Percentiles rank a stretch among this genome's conserved stretches.
These are phyloP conservation scores for Penicilliopsis zonata DNA, from an alignment of 495 filamentous ascomycete genomes.

Conservation along the genomic window DNA sequence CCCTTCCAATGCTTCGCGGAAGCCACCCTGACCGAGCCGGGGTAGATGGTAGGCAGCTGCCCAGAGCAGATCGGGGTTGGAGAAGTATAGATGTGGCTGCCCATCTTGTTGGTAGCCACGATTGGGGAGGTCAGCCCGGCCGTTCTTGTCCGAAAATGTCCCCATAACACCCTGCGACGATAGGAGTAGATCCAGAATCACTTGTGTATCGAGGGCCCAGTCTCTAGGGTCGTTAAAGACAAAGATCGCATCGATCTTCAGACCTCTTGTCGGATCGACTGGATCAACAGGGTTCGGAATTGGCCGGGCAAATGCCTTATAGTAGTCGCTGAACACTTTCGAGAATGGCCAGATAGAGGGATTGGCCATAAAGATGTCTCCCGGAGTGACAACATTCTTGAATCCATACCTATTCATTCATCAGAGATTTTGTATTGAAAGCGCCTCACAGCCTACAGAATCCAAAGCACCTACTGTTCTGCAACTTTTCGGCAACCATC, in stretches of 20 bases:
- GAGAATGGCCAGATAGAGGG: constrained; percentile 75
- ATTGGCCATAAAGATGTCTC: constrained; percentile 64
- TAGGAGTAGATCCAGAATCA: constrained; percentile 71
- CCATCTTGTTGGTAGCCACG: constrained; percentile 63
- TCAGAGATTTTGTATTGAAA: neutral
- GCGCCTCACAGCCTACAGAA: neutral
- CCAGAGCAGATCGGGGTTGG: constrained; percentile 86
- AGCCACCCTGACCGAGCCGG: constrained; percentile 86
- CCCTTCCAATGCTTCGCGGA: constrained; percentile 68
- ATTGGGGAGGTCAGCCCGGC: constrained; percentile 45
- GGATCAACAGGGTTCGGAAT: constrained; percentile 31
- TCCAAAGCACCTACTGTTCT: constrained; percentile 27
- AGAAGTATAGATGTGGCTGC: constrained; percentile 76
- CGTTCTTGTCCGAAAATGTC: constrained; percentile 55
- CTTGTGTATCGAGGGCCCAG: constrained; percentile 78
- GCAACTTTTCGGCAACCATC: constrained; percentile 68
- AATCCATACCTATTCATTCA: constrained; percentile 60
- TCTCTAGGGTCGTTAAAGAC: constrained; percentile 88
- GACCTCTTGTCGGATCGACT: constrained; percentile 26
- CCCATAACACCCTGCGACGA: constrained; percentile 64
- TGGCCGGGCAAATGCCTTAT: constrained; percentile 49
- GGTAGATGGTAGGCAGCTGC: constrained; percentile 72
- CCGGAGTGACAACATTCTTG: constrained; percentile 69
- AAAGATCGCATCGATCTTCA: constrained; percentile 76
- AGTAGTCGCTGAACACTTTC: constrained; percentile 44